Conservation (phyloP, 176 grass and related monocot genomes). For the Musa acuminata region DNA sequence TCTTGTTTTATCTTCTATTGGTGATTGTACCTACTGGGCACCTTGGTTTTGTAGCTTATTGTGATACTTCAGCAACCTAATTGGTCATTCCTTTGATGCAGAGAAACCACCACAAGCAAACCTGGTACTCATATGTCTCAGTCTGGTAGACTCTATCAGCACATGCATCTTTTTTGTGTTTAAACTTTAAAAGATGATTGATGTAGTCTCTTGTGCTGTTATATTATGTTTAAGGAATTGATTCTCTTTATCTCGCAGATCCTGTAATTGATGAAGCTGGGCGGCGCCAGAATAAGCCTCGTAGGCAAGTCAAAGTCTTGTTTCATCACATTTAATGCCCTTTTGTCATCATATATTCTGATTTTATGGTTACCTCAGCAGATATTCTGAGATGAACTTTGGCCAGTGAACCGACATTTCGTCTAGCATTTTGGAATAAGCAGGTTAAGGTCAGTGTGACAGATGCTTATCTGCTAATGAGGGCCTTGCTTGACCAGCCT, state of each 20-base stretch:
- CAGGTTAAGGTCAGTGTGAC: conserved; percentile 20
- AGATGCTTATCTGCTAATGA: not conserved
- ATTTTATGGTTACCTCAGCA: conserved; percentile 31
- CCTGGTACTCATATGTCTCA: not conserved
- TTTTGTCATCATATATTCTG: not conserved
- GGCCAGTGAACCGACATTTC: conserved; percentile 65
- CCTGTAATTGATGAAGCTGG: conserved; percentile 60
- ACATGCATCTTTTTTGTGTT: not conserved
- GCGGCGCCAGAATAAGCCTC: conserved; percentile 93
- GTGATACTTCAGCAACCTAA: not conserved
- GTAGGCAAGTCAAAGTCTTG: conserved; percentile 40
- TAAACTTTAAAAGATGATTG: conserved; percentile 4
- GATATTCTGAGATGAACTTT: conserved; percentile 99
- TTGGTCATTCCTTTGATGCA: conserved; percentile 8
- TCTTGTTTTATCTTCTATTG: too few relatives aligned
- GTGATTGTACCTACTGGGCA: too few relatives aligned
- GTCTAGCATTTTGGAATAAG: conserved; percentile 21
- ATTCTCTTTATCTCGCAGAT: conserved; percentile 38
- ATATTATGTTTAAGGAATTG: not conserved
- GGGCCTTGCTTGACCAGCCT: not conserved
- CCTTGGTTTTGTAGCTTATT: not conserved
- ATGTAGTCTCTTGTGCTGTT: not conserved
- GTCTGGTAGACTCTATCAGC: not conserved
- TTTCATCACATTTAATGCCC: conserved; percentile 5
- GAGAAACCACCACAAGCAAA: conserved; percentile 18